These are phyloP conservation scores for Clonostachys sp. DNA, from an alignment of 2,329 filamentous ascomycete species.

Conservation along the genomic window DNA sequence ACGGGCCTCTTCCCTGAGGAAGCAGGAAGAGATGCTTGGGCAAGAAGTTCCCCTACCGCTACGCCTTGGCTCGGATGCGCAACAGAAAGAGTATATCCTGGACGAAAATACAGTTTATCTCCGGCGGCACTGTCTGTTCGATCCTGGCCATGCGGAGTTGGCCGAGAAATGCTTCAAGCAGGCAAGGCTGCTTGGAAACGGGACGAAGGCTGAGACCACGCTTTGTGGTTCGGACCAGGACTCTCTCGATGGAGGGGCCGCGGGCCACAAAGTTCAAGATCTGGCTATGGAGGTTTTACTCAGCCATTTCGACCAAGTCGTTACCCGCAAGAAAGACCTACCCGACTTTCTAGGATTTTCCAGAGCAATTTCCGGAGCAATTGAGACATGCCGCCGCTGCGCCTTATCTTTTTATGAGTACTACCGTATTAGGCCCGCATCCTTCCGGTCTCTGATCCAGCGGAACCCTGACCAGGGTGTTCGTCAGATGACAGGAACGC, in stretches of 20 bases:
- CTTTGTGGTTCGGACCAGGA: not conserved
- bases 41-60: slow-evolving; percentile 16
- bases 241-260: slow-evolving; percentile 1
- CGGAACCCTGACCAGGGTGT: slow-evolving; percentile 52
- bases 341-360: slow-evolving; percentile 54
- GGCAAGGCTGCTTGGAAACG: slow-evolving; percentile 36
- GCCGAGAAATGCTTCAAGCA: slow-evolving; percentile 57
- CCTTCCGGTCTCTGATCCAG: slow-evolving; percentile 62
- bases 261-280: slow-evolving; percentile 29
- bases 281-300: slow-evolving; percentile 51
- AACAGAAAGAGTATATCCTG: slow-evolving; percentile 55
- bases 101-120: slow-evolving; percentile 70
- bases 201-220: not conserved
- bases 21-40: slow-evolving; percentile 33
- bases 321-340: slow-evolving; percentile 65
- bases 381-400: slow-evolving; percentile 32
- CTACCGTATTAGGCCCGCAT: slow-evolving; percentile 47
- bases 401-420: slow-evolving; percentile 58
- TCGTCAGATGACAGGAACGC: slow-evolving; percentile 43
- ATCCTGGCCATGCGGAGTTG: slow-evolving; percentile 65
- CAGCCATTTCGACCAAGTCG: slow-evolving; percentile 70
- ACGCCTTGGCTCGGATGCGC: slow-evolving; percentile 36
- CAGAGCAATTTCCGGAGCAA: not conserved
- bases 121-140: slow-evolving; percentile 74
- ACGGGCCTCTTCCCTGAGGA: slow-evolving; percentile 61